A percentile compares a stretch with the other conserved stretches of the same genome.
Conservation (phyloP, 2,329 filamentous ascomycete species). For the Neurospora sp. region DNA sequence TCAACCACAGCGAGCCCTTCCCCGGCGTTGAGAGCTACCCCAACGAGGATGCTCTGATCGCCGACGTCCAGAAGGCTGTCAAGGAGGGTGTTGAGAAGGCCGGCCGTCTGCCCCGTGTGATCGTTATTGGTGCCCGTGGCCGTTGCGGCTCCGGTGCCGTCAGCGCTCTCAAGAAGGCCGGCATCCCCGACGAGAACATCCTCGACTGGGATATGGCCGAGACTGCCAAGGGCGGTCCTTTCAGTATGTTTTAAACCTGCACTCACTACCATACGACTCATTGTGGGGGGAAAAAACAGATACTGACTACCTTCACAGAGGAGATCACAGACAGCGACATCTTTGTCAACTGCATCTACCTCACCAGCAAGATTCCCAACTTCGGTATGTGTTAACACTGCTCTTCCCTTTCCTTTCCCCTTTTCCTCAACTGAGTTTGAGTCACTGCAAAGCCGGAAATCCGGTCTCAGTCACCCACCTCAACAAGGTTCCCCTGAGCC, state of each 20-base stretch:
- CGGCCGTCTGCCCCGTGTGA: slow-evolving; percentile 59
- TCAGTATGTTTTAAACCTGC: slow-evolving; percentile 26
- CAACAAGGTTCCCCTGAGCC: not conserved
- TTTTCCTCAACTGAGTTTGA: too few species aligned
- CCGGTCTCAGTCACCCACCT: not conserved
- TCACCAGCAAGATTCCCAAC: slow-evolving; percentile 62
- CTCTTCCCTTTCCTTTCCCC: not conserved
- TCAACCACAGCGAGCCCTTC: slow-evolving; percentile 50
- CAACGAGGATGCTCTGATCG: slow-evolving; percentile 64
- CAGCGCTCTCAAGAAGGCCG: slow-evolving; percentile 66
- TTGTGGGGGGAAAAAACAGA: not conserved
- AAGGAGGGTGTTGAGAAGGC: slow-evolving; percentile 53
- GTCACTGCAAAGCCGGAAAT: not conserved
- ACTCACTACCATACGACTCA: not conserved
- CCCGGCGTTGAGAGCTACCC: slow-evolving; percentile 59
- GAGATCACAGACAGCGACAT: slow-evolving; percentile 70
- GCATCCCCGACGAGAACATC: slow-evolving; percentile 60
- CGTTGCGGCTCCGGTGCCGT: slow-evolving; percentile 80
- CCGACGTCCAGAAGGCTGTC: slow-evolving; percentile 63
- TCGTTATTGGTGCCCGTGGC: slow-evolving; percentile 78
- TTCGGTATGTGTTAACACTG: slow-evolving; percentile 36
- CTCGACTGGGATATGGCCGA: slow-evolving; percentile 66
- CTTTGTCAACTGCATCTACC: slow-evolving; percentile 86
- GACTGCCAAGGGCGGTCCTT: slow-evolving; percentile 67
- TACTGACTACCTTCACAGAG: slow-evolving; percentile 20